Evolutionary conservation across 108 stramenopile genomes (phyloP), one percentile per base, ranked within the genome.

Genomic region (Cyclotella kingstonii): DNA sequence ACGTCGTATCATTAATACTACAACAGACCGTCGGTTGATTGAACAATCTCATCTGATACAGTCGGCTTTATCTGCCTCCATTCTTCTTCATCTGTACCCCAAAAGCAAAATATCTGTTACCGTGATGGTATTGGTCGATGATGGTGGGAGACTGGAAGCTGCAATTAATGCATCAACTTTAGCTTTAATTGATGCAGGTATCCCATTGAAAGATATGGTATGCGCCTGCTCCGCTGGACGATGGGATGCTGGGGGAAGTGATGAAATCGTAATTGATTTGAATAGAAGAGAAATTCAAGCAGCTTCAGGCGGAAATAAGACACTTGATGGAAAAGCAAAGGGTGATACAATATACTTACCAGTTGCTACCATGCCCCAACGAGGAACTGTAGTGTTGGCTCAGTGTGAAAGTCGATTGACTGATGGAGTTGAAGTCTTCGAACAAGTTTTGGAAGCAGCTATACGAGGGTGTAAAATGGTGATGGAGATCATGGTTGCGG

Each of bases 361-460:
- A 9, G 81, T 81, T 45, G 93, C 89, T 3, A 89, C 85, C 42
- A 66, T 94, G 57, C 93, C 93, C 5, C 93, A 94, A 66, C 73
- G 93, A 25, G 83, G 83, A 4, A 94, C 86, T 18, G 67, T 94
- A 22, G 93, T 94, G 7, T 58, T 91, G 50, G 66, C 86, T 19
- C 93, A 94, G 60, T 94, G 89, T 62, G 93, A 94, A 73, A 84
- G 87, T 33, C 71, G 92, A 18, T 55, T 94, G 19, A 81, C 87
- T 2, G 70, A 63, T 29, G 70, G 76, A 18, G 62, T 79, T 19
- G 78, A 80, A 3, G 73, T 81, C 0, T 63, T 90, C 52, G 84
- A 86, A 8, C 67, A 72, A 17, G 92, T 94, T 34, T 54, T 89
- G 27, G 85, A 84, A 23, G 86, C 87, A 6, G 92, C 89, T 48